Conservation (phyloP, 1,284 basidiomycete genomes). For the Apiotrichum veenhuisii region DNA sequence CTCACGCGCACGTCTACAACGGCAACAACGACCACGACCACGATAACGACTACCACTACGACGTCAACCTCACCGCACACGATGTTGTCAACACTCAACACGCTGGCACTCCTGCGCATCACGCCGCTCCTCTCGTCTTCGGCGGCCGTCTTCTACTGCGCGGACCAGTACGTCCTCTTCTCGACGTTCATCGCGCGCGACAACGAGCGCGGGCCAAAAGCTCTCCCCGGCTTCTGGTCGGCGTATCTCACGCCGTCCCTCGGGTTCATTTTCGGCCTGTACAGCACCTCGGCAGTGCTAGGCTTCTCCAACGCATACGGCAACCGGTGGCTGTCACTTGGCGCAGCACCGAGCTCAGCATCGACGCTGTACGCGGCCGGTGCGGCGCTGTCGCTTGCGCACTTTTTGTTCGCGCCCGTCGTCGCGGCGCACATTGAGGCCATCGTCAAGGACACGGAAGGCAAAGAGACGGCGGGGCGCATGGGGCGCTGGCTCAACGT, state of each 20-base stretch:
- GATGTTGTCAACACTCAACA: not conserved
- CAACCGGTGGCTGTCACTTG: not conserved
- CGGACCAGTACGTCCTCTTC: not conserved
- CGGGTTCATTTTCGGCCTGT: not conserved
- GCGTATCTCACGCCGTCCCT: not conserved
- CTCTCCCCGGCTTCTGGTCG: not conserved
- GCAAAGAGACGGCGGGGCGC: not conserved
- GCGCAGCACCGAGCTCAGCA: not conserved
- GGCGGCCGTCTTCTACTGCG: not conserved
- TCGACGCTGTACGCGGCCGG: not conserved
- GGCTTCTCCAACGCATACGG: not conserved
- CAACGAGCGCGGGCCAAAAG: not conserved
- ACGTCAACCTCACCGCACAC: not conserved
- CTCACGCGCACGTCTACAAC: no score
- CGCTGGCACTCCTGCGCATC: not conserved
- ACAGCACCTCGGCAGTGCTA: not conserved
- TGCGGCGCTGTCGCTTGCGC: not conserved
- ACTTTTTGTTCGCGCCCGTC: not conserved
- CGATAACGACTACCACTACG: not conserved
- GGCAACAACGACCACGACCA: slow-evolving; percentile 25
- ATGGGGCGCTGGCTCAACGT: not conserved
- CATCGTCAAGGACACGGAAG: not conserved
- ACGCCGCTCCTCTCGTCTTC: not conserved
- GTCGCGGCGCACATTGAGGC: not conserved
- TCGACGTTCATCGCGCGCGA: not conserved